phyloP scores from a whole-genome alignment of 495 filamentous ascomycete species.

The Tetracladium marchalianum region DNA sequence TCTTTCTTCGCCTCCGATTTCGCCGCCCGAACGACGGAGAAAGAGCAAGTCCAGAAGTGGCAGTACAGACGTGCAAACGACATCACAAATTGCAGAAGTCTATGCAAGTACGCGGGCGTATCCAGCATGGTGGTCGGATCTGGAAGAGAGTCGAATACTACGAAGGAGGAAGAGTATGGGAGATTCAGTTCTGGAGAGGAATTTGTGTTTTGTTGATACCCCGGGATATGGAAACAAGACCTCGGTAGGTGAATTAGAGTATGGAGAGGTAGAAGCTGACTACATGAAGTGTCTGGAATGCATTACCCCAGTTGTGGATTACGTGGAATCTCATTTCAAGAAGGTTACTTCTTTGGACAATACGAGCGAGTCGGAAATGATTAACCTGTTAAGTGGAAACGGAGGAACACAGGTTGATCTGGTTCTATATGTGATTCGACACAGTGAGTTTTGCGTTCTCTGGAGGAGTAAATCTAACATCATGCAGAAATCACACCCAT shows the following conservation, averaged over 20 bases:
- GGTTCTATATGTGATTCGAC: slow-evolving; percentile 69
- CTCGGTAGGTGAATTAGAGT: slow-evolving; percentile 33
- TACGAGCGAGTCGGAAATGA: slow-evolving; percentile 61
- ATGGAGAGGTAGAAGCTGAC: slow-evolving; percentile 1
- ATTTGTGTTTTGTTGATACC: slow-evolving; percentile 93
- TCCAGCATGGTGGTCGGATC: slow-evolving; percentile 89
- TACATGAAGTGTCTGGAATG: slow-evolving; percentile 43
- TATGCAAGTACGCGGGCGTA: slow-evolving; percentile 90
- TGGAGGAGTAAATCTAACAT: slow-evolving; percentile 14
- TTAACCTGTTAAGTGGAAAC: slow-evolving; percentile 71
- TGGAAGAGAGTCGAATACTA: slow-evolving; percentile 62
- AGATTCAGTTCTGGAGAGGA: slow-evolving; percentile 80
- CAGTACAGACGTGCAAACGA: slow-evolving; percentile 23
- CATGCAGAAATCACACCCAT: slow-evolving; percentile 54
- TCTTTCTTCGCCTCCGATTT: slow-evolving; percentile 36
- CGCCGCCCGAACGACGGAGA: slow-evolving; percentile 16
- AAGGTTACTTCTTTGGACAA: slow-evolving; percentile 49
- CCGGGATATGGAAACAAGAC: slow-evolving; percentile 56
- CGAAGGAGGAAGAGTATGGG: slow-evolving; percentile 69
- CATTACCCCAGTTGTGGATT: slow-evolving; percentile 60
- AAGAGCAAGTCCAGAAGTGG: slow-evolving; percentile 22
- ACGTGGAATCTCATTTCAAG: slow-evolving; percentile 64
- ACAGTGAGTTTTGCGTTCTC: slow-evolving; percentile 37
- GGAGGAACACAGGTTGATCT: slow-evolving; percentile 86
- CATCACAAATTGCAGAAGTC: slow-evolving; percentile 60